These are phyloP conservation scores for Durio zibethinus DNA, from an alignment of 345 rosid genomes.

Conservation along the genomic window DNA sequence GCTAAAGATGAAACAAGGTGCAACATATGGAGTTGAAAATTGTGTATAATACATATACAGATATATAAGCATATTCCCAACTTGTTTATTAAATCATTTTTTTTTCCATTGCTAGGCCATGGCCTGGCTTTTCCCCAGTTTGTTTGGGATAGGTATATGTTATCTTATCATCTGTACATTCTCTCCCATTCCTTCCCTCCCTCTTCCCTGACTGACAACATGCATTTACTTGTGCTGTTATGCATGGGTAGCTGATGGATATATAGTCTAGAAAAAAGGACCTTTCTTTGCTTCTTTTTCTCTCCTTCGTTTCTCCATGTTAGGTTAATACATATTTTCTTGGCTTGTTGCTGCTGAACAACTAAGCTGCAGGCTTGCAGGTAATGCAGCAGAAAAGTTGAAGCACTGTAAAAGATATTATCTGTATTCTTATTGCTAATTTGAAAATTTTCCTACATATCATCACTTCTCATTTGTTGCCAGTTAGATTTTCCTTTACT, in stretches of 20 bases:
- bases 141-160: constrained; percentile 24
- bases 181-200: constrained; percentile 2
- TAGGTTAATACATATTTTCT: constrained; percentile 28
- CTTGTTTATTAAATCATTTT: constrained; percentile 2
- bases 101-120: constrained; percentile 23
- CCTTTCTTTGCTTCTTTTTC: constrained; percentile 19
- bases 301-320: constrained; percentile 32
- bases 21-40: constrained; percentile 14
- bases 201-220: constrained; percentile 15
- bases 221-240: constrained; percentile 2
- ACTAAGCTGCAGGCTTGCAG: constrained; percentile 41
- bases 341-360: constrained; percentile 36
- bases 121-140: constrained; percentile 27
- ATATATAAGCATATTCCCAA: constrained; percentile 15
- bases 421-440: constrained; percentile 36
- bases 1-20: constrained; percentile 9
- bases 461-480: constrained; percentile 4
- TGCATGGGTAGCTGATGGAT: neutral
- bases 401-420: constrained; percentile 46
- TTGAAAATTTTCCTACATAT: constrained; percentile 17
- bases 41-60: constrained; percentile 30
- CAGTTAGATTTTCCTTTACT: constrained; percentile 16
- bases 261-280: neutral
- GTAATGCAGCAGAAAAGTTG: constrained; percentile 41
- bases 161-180: constrained; percentile 17